Percentiles rank a stretch among this genome's conserved stretches.
phyloP scores from a whole-genome alignment of 2,329 filamentous ascomycete genomes.

The Hypomyces rosellus region DNA sequence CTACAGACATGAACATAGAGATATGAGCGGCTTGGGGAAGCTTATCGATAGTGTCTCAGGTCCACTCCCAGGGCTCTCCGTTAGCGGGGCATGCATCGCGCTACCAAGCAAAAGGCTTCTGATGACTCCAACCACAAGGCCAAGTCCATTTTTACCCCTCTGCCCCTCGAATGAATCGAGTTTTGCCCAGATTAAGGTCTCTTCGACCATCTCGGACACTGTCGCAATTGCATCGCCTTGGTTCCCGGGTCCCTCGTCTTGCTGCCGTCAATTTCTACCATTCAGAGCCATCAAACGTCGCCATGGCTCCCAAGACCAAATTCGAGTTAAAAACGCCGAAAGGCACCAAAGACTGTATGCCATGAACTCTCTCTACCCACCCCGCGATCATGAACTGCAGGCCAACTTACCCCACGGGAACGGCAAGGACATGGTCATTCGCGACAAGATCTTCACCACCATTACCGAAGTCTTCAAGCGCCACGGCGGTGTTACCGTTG shows the following conservation, averaged over 20 bases:
- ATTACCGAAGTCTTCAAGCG: slow-evolving; percentile 77
- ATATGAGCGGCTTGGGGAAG: too few relatives aligned
- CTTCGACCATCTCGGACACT: slow-evolving; percentile 11
- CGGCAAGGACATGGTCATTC: slow-evolving; percentile 70
- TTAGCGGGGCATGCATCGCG: slow-evolving; percentile 6
- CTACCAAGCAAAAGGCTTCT: slow-evolving; percentile 6
- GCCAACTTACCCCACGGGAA: slow-evolving; percentile 43
- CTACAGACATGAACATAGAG: too few relatives aligned
- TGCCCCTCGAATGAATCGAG: slow-evolving; percentile 15
- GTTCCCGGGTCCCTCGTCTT: slow-evolving; percentile 11
- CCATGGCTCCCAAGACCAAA: slow-evolving; percentile 26
- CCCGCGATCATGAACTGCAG: slow-evolving; percentile 1
- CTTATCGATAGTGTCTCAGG: not conserved
- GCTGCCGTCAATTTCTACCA: slow-evolving; percentile 18
- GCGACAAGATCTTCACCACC: slow-evolving; percentile 71
- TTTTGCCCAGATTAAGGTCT: slow-evolving; percentile 15
- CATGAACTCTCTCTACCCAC: slow-evolving; percentile 29
- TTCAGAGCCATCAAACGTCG: slow-evolving; percentile 16
- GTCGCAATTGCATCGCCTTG: slow-evolving; percentile 8
- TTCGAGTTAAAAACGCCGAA: slow-evolving; percentile 66
- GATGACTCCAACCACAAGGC: slow-evolving; percentile 13
- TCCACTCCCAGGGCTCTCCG: not conserved
- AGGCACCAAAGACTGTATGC: slow-evolving; percentile 70
- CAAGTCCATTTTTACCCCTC: slow-evolving; percentile 14
- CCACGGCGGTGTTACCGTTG: slow-evolving; percentile 72